Percentiles rank a stretch among this genome's conserved stretches.
Evolutionary conservation across 106 monocot genomes (phyloP).

Genomic region (Ottelia alismoides): DNA sequence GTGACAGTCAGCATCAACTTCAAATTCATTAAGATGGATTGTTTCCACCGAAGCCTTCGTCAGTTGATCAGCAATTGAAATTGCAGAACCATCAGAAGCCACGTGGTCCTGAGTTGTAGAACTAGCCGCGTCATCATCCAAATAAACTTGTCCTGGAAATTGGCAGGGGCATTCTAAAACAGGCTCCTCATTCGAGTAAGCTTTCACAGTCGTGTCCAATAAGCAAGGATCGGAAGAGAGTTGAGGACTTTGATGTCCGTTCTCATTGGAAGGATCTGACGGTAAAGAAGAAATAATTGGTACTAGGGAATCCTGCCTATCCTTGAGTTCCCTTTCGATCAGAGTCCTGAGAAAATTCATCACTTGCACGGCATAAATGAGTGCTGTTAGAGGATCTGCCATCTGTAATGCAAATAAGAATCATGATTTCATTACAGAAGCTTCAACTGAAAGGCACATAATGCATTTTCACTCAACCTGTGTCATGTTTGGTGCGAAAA

Average conservation of each 20-base stretch:
- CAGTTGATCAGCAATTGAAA: constrained; percentile 1
- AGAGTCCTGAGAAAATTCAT: no score
- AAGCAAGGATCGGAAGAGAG: neutral
- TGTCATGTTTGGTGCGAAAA: no score
- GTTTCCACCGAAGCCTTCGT: neutral
- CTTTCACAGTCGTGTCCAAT: constrained; percentile 21
- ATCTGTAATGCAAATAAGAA: no score
- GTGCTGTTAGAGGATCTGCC: no score
- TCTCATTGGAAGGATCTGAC: neutral
- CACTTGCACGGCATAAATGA: no score
- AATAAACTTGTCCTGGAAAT: constrained; percentile 10
- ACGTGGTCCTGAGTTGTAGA: constrained; percentile 1
- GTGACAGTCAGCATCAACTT: constrained; percentile 14
- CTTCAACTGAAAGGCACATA: no score
- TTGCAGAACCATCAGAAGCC: neutral
- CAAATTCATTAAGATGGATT: constrained; percentile 4
- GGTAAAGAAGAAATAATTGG: no score
- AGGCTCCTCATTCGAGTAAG: constrained; percentile 25
- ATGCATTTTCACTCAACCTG: no score
- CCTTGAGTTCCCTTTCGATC: no score
- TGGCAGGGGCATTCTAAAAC: constrained; percentile 12
- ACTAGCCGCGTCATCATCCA: constrained; percentile 1
- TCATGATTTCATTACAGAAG: no score
- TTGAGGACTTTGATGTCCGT: constrained; percentile 9
- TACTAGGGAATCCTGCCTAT: no score